A percentile compares a stretch with the other conserved stretches of the same genome.
Evolutionary conservation across 345 rosid species (phyloP).

Genomic region (Mallotus nudiflorus): DNA sequence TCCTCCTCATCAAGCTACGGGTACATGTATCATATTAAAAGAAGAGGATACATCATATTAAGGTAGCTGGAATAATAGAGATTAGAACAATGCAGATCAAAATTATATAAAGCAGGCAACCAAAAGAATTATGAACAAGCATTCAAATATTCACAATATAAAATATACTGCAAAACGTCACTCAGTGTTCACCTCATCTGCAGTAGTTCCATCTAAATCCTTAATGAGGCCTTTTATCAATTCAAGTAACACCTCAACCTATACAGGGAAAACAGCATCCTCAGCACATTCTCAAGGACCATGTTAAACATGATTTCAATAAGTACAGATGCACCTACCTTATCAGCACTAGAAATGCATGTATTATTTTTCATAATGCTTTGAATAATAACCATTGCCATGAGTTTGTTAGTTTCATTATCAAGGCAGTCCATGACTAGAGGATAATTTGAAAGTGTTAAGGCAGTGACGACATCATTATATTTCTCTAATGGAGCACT

Average conservation of each 20-base stretch:
- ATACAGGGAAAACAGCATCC: conserved; percentile 11
- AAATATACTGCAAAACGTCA: conserved; percentile 2
- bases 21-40: conserved; percentile 1
- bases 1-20: conserved; percentile 91
- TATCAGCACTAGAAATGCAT: conserved; percentile 68
- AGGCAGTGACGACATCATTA: conserved; percentile 79
- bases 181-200: conserved; percentile 17
- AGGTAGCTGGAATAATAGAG: neutral
- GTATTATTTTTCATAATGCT: conserved; percentile 95
- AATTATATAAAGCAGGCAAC: neutral
- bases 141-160: conserved; percentile 1
- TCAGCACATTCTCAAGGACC: conserved; percentile 4
- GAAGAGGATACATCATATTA: neutral
- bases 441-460: conserved; percentile 85
- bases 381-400: conserved; percentile 90
- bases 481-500: conserved; percentile 97
- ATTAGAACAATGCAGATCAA: neutral
- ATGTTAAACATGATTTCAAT: neutral
- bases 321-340: conserved; percentile 41
- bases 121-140: conserved; percentile 7
- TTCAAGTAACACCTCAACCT: conserved; percentile 95
- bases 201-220: conserved; percentile 65
- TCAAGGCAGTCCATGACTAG: conserved; percentile 83
- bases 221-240: conserved; percentile 84
- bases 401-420: conserved; percentile 76